Base-by-base conservation (phyloP, 192 early-diverging fungal genomes). In the Backusella parvicylindrica region DNA sequence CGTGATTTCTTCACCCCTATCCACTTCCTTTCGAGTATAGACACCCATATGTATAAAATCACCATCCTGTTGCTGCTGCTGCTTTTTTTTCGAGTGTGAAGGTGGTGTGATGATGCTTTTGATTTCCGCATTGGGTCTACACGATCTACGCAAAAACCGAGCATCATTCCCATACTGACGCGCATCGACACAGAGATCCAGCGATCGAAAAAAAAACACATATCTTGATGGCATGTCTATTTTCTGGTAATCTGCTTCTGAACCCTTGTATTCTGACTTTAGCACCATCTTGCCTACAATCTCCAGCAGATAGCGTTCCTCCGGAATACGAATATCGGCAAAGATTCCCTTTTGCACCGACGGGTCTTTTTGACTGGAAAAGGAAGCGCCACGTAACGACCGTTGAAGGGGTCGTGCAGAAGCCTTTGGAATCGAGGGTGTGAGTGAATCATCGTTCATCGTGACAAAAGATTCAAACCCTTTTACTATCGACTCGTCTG, bases 211-310 rank as follows among this genome's bases (percentile, higher is more conserved):
- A 40, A 91, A 92, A n/a, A 89, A 84, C 23, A 91, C 88, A 77
- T 89, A 85, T n/a, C 86, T 88, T 41, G 86, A 83, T 0, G 90
- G 85, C 2, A 88, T 90, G 6, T 89, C 87, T 56, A 94, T 56
- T 26, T 90, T 79, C 37, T 83, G 81, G 74, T 91, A 94, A 32
- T 90, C 82, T 78, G 92, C 89, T 56, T 82, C 85, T 18, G 89
- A 81, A 28, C 83, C 71, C 73, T 90, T 90, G 82, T 93, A 91
- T 16, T 82, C 84, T 11, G 88, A 88, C 64, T 92, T 91, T 30
- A 92, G 80, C 0, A 86, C 70, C 13, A 92, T 83, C 49, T 91
- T 87, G 18, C 96, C 96, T 65, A 89, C 89, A 76, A 92, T 94
- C 64, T 96, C 92, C 77, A 89, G 83, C 49, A 98, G 83, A 74